Evolutionary conservation across 495 filamentous ascomycete genomes (phyloP), one percentile per base, ranked within the genome.

Genomic region (Lepidopterella palustris): DNA sequence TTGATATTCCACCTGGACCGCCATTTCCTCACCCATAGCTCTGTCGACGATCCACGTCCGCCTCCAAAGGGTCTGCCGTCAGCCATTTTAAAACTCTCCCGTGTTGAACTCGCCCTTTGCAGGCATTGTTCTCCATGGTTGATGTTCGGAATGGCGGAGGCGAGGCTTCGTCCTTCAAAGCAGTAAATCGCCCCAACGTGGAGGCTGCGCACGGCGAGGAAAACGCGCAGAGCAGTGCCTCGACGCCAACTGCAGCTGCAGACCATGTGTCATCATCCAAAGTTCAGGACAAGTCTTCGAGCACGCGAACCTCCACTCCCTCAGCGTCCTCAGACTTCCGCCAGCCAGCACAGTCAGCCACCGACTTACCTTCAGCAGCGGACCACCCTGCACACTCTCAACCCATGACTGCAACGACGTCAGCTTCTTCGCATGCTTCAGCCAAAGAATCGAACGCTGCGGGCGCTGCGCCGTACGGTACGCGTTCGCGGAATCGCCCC

Each of bases 401-500:
- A 65, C 76, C 78, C 40, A 82, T 81, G 79, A 78, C 79, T 57
- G 70, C 74, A 61, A 76, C 73, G 60, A 79, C 77, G 45, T 71
- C 71, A 2, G 62, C 55, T 32, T 68, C 72, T 10, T 78, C 80
- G 45, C 68, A 63, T 54, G 60, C 54, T 27, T 68, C 65, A 9
- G 61, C 53, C 8, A 64, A 59, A 24, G 65, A 64, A 49, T 26
- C 50, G 48, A 59, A 57, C 57, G 68, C 58, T 45, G 21, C 57
- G 29, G 71, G 67, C 25, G 57, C 61, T 3, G 69, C 87, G 49
- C 88, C 90, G 21, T 97, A 99, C 72, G 93, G 93, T 60, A 99
- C 95, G 63, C 88, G 93, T 64, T 98, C 93, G 58, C 86, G 93
- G 71, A 95, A 95, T 70, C 84, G 92, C 60, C 87, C 85, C 40